A percentile compares a stretch with the other conserved stretches of the same genome.
phyloP scores from a whole-genome alignment of 805 yeast genomes.

The Lipomyces starkeyi region DNA sequence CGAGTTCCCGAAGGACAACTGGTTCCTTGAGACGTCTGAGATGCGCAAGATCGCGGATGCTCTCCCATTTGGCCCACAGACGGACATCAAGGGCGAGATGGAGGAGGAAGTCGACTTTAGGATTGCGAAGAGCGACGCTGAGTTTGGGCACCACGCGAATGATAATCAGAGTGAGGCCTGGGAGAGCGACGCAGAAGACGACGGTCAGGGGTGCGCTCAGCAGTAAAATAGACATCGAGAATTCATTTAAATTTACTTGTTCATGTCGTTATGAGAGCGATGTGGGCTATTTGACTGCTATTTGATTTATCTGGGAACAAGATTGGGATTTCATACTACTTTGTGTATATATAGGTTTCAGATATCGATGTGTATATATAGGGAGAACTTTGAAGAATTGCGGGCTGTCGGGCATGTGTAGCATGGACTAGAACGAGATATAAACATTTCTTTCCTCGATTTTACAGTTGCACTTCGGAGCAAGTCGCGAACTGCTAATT shows the following conservation, averaged over 20 bases:
- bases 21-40: slow-evolving; percentile 81
- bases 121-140: slow-evolving; percentile 14
- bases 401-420: background rate
- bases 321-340: background rate
- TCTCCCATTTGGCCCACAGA: slow-evolving; percentile 36
- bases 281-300: background rate
- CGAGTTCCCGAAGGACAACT: slow-evolving; percentile 82
- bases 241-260: background rate
- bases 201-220: slow-evolving; percentile 22
- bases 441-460: background rate
- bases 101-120: slow-evolving; percentile 24
- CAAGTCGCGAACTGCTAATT: background rate
- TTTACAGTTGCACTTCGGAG: background rate
- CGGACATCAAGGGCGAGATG: slow-evolving; percentile 13
- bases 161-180: slow-evolving; percentile 12
- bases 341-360: background rate
- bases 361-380: too few species aligned
- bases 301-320: background rate
- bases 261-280: background rate
- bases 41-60: slow-evolving; percentile 39
- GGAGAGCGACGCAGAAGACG: slow-evolving; percentile 40
- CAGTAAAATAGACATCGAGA: slow-evolving; percentile 10
- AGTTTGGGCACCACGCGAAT: slow-evolving; percentile 22
- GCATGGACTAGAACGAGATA: background rate
- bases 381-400: background rate